Percentiles rank a stretch among this genome's conserved stretches.
Conservation (phyloP, 164 flowering plant genomes). For the Cinnamomum micranthum region DNA sequence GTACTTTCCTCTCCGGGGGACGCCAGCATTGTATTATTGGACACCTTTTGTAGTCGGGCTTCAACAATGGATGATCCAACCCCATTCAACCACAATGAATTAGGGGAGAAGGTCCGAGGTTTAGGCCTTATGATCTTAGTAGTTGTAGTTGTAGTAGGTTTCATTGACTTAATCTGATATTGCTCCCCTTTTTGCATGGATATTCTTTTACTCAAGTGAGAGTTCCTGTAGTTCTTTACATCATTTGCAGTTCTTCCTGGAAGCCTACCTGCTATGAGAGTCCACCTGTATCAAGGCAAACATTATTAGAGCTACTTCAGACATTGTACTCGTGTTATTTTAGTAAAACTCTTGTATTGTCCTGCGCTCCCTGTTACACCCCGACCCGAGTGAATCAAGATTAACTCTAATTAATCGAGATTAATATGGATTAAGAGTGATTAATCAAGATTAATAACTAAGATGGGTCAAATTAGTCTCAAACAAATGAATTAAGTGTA, state of each 20-base stretch:
- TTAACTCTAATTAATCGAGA: too few relatives aligned
- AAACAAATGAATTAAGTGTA: too few relatives aligned
- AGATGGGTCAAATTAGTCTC: too few relatives aligned
- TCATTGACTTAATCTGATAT: too few relatives aligned
- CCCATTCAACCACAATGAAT: slow-evolving; percentile 1
- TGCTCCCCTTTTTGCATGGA: not conserved
- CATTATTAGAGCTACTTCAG: too few relatives aligned
- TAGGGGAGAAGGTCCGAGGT: slow-evolving; percentile 7
- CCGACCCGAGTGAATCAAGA: too few relatives aligned
- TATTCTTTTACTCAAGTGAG: not conserved
- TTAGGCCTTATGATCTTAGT: slow-evolving; percentile 9
- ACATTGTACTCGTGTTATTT: too few relatives aligned
- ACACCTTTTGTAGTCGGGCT: not conserved
- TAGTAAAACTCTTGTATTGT: too few relatives aligned
- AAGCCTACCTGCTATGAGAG: slow-evolving; percentile 17
- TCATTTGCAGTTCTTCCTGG: slow-evolving; percentile 18
- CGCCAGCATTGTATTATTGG: not conserved
- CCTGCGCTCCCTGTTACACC: too few relatives aligned
- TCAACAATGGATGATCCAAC: not conserved
- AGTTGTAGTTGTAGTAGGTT: not conserved
- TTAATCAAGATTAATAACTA: too few relatives aligned
- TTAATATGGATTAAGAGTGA: too few relatives aligned
- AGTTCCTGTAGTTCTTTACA: slow-evolving; percentile 15
- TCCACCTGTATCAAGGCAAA: slow-evolving; percentile 5
- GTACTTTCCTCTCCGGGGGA: not conserved